Conservation (phyloP, 345 rosid species). For the Bruguiera gymnorhiza region DNA sequence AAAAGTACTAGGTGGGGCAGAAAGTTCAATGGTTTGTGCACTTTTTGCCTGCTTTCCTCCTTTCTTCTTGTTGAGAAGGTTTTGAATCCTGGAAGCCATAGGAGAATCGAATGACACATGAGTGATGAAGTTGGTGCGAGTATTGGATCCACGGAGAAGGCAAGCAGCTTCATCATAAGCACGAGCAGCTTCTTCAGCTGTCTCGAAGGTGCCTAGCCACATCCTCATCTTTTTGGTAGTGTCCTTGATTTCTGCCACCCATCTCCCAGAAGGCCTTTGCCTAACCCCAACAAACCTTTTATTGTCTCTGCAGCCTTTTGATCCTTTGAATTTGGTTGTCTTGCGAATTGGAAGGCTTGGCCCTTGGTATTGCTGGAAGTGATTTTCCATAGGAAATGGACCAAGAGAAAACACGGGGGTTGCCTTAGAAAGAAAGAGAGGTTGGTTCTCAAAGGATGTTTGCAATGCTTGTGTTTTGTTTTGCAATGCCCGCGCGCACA, state of each 20-base stretch:
- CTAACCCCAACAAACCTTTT: conserved; percentile 66
- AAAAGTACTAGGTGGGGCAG: conserved; percentile 16
- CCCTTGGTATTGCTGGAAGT: conserved; percentile 33
- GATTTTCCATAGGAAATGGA: conserved; percentile 43
- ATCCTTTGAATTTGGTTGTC: conserved; percentile 41
- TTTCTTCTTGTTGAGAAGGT: conserved; percentile 51
- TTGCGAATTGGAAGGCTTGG: conserved; percentile 15
- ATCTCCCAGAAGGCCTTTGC: conserved; percentile 78
- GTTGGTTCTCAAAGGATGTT: too few species aligned
- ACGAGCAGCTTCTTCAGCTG: conserved; percentile 71
- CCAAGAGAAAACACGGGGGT: neutral
- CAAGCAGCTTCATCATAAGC: conserved; percentile 82
- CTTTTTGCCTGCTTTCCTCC: conserved; percentile 17
- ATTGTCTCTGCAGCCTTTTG: conserved; percentile 15
- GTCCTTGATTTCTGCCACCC: conserved; percentile 85
- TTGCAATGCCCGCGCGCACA: conserved; percentile 21
- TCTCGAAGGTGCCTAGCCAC: conserved; percentile 81
- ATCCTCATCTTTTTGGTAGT: conserved; percentile 68
- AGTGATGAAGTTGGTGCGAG: conserved; percentile 67
- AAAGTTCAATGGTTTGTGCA: conserved; percentile 13
- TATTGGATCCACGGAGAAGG: conserved; percentile 73
- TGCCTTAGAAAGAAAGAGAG: neutral
- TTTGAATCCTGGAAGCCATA: conserved; percentile 56
- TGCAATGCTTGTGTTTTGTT: too few species aligned
- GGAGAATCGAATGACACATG: conserved; percentile 54